phyloP scores from a whole-genome alignment of 176 grass and related monocot genomes.

The Carex cristatella region DNA sequence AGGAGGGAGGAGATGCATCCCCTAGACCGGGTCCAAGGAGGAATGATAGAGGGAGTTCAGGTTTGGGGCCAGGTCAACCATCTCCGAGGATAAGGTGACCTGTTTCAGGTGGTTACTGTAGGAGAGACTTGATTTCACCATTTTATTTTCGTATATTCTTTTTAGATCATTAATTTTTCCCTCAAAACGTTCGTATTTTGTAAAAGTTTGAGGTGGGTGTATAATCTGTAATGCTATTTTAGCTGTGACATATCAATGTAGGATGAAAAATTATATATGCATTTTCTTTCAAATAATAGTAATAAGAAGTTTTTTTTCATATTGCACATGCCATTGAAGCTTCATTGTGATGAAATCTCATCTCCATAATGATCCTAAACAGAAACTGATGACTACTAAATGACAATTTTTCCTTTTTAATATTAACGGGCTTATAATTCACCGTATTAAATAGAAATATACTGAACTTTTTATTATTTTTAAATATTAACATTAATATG shows the following conservation, averaged over 20 bases:
- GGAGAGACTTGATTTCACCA: neutral
- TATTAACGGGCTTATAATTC: neutral
- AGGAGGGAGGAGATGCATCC: conserved; percentile 22
- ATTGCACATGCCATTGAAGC: neutral
- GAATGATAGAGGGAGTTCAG: conserved; percentile 2
- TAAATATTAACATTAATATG: no score
- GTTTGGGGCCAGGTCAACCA: conserved; percentile 14
- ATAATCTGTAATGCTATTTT: neutral
- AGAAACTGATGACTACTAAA: neutral
- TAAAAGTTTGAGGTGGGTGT: conserved; percentile 13
- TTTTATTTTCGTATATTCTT: conserved; percentile 12
- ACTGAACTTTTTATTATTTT: neutral
- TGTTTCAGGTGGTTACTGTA: neutral
- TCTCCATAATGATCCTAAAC: neutral
- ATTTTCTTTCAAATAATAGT: conserved; percentile 14
- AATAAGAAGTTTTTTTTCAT: neutral
- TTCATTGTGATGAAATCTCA: neutral
- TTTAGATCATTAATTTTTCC: conserved; percentile 13
- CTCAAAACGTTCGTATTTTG: neutral
- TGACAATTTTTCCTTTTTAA: neutral
- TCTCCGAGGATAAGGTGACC: conserved; percentile 18
- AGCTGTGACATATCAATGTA: neutral
- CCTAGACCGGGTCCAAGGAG: conserved; percentile 4
- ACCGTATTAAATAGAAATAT: neutral
- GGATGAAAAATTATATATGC: neutral